These are phyloP conservation scores for Celoporthe dispersa DNA, from an alignment of 2,329 filamentous ascomycete genomes.

Conservation along the genomic window DNA sequence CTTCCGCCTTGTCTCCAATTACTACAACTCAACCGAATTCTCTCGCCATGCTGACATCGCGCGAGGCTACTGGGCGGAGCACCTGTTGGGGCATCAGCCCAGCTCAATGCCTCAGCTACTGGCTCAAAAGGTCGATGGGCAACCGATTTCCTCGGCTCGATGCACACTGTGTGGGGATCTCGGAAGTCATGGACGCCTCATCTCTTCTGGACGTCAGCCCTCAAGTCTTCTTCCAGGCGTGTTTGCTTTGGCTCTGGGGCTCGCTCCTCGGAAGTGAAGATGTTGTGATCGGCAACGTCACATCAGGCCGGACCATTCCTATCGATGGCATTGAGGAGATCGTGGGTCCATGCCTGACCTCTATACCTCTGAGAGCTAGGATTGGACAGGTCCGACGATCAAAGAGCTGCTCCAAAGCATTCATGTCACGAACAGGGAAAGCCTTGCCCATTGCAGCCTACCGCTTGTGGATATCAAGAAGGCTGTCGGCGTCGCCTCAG, in stretches of 20 bases:
- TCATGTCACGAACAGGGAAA: constrained; percentile 67
- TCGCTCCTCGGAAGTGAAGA: constrained; percentile 68
- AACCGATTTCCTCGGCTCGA: constrained; percentile 36
- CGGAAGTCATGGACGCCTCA: constrained; percentile 43
- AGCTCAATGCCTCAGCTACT: constrained; percentile 53
- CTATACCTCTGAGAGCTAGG: constrained; percentile 73
- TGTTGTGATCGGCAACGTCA: constrained; percentile 76
- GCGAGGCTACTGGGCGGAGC: constrained; percentile 70
- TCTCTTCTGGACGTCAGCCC: constrained; percentile 56
- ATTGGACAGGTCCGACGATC: constrained; percentile 55
- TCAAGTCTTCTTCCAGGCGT: constrained; percentile 78
- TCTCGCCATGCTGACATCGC: constrained; percentile 44
- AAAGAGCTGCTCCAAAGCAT: constrained; percentile 66
- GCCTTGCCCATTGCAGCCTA: constrained; percentile 66
- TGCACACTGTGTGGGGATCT: constrained; percentile 42
- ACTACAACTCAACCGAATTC: constrained; percentile 43
- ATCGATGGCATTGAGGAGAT: constrained; percentile 71
- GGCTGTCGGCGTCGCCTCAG: constrained; percentile 56
- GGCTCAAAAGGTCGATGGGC: constrained; percentile 25
- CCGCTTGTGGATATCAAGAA: constrained; percentile 73
- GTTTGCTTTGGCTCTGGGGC: constrained; percentile 67
- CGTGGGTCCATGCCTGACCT: constrained; percentile 79
- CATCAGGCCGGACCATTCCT: constrained; percentile 79
- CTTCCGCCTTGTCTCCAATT: constrained; percentile 63
- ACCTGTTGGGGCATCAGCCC: constrained; percentile 62